Evolutionary conservation across 257 asterid species (phyloP), one percentile per base, ranked within the genome.

Genomic region (Solanum chilense): DNA sequence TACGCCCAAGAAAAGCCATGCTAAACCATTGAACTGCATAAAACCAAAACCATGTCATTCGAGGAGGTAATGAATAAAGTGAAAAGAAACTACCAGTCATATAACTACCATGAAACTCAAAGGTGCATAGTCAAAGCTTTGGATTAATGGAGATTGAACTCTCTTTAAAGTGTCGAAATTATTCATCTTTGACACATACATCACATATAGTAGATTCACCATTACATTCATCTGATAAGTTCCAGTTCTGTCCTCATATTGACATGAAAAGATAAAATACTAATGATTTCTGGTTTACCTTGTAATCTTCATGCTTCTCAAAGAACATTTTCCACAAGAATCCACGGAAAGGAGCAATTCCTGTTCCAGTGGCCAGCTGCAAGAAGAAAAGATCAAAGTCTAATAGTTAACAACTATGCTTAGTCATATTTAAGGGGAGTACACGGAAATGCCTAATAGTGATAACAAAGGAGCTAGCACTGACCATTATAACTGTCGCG

Each of bases 1-100:
- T 86, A 96, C 99, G 18, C 99, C 98, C 92, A 96, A 88, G 95
- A 96, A 96, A 39, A 96, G 97, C 99, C 99, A 96, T 39, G 98
- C 98, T 89, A 95, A 89, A 42, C 99, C 98, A 41, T 95, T 96
- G 95, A 94, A 96, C 99, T 95, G 90, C 90, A 92, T 64, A 27
- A 33, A 58, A 1, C 12, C 16, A 49, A 37, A 82, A 5, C 49
- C 13, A 2, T 44, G 44, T 33, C 42, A 73, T 73, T 73, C 15
- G 15, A 73, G 47, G 33, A 64, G 29, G 29, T n/a, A 64, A 64
- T 64, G 71, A 56, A 56, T 56, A 56, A 18, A 0, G 64, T 56
- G 64, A 56, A n/a, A 56, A 18, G 64, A 56, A 18, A 56, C 11
- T 18, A 18, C 7, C 64, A 56, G 64, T 56, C 64, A 18, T 56